phyloP scores from a whole-genome alignment of 2,329 filamentous ascomycete genomes.

The Epichloe uncinata region DNA sequence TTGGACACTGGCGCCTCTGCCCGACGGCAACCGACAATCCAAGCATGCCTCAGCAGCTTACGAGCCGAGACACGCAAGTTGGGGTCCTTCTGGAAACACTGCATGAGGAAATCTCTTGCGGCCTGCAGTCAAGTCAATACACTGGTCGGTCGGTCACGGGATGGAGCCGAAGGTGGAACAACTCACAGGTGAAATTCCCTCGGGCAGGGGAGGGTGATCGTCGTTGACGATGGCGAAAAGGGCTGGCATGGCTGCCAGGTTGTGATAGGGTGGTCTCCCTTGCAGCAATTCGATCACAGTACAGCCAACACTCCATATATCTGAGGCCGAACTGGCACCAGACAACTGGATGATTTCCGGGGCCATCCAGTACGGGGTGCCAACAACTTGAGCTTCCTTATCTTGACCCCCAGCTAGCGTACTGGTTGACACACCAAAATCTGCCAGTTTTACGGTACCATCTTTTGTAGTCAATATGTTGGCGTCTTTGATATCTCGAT shows the following conservation, averaged over 20 bases:
- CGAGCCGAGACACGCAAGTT: constrained; percentile 90
- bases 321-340: constrained; percentile 94
- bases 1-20: constrained; percentile 73
- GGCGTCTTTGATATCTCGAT: constrained; percentile 95
- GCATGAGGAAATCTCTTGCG: constrained; percentile 93
- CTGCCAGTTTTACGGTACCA: constrained; percentile 89
- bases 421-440: constrained; percentile 95
- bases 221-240: constrained; percentile 98
- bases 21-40: constrained; percentile 82
- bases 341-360: constrained; percentile 97
- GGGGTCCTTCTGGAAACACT: constrained; percentile 98
- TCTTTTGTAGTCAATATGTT: constrained; percentile 98
- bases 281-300: constrained; percentile 95
- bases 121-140: constrained; percentile 37
- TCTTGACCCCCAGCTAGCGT: constrained; percentile 51
- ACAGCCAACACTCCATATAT: constrained; percentile 97
- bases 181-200: constrained; percentile 76
- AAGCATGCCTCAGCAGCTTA: constrained; percentile 85
- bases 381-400: constrained; percentile 87
- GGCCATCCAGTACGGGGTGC: constrained; percentile 99
- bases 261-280: constrained; percentile 90
- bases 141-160: not conserved
- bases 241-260: constrained; percentile 92
- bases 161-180: constrained; percentile 2
- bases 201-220: constrained; percentile 88